Evolutionary conservation across 2,329 filamentous ascomycete species (phyloP).

Genomic region (Aspergillus oerlinghausenensis): DNA sequence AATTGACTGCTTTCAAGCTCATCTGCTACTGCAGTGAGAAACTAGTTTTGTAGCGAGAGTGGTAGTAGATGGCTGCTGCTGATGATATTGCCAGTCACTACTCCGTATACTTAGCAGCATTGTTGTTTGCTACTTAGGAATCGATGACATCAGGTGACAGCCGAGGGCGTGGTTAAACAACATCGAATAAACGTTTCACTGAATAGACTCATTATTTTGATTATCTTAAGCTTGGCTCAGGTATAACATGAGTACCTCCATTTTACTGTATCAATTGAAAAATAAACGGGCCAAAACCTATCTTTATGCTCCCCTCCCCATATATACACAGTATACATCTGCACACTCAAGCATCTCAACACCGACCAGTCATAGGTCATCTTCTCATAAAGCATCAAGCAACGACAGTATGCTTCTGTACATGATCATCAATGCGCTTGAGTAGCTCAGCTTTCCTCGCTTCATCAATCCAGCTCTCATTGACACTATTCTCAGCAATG

Average conservation of each 20-base stretch:
- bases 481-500: conserved; percentile 59
- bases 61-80: background rate
- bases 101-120: background rate
- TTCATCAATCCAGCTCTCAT: conserved; percentile 65
- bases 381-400: background rate
- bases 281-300: background rate
- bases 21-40: background rate
- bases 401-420: conserved; percentile 18
- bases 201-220: background rate
- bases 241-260: background rate
- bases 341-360: background rate
- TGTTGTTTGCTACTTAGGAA: background rate
- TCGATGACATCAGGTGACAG: background rate
- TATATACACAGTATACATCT: background rate
- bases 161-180: background rate
- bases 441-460: conserved; percentile 59
- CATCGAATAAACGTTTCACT: background rate
- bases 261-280: background rate
- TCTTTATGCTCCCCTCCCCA: background rate
- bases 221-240: background rate
- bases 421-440: conserved; percentile 28
- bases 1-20: background rate
- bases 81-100: background rate
- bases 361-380: background rate
- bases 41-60: background rate